Conservation (phyloP, 1,284 basidiomycete genomes). For the Ceratobasidium sp. region DNA sequence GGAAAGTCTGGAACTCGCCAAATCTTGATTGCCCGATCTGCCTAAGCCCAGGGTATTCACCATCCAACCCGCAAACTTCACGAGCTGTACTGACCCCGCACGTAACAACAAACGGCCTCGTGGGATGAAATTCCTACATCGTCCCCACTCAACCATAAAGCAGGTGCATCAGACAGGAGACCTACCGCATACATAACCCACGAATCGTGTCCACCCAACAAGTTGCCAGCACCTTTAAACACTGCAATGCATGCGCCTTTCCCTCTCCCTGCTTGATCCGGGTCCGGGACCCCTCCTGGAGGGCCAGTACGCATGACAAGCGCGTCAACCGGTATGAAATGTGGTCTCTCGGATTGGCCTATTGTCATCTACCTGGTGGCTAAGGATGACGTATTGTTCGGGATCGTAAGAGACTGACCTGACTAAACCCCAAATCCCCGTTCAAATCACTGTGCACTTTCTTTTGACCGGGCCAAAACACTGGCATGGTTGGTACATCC, state of each 20-base stretch:
- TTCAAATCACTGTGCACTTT: background rate
- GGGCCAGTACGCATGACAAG: slow-evolving; percentile 15
- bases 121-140: slow-evolving; percentile 32
- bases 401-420: background rate
- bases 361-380: background rate
- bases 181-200: slow-evolving; percentile 35
- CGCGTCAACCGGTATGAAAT: slow-evolving; percentile 3
- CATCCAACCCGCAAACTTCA: too few relatives aligned
- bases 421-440: slow-evolving; percentile 1
- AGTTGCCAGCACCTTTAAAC: slow-evolving; percentile 16
- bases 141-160: background rate
- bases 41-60: slow-evolving; percentile 4
- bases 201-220: slow-evolving; percentile 21
- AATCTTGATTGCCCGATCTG: slow-evolving; percentile 30
- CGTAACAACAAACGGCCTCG: slow-evolving; percentile 34
- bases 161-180: background rate
- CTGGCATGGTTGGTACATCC: slow-evolving; percentile 8
- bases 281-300: slow-evolving; percentile 18
- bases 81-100: slow-evolving; percentile 24
- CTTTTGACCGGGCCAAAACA: slow-evolving; percentile 28
- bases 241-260: slow-evolving; percentile 29
- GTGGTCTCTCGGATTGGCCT: background rate
- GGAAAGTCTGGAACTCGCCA: slow-evolving; percentile 33
- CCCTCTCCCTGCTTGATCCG: background rate
- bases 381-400: background rate